A percentile compares a stretch with the other conserved stretches of the same genome.
phyloP scores from a whole-genome alignment of 2,329 filamentous ascomycete species.

The Alternaria alternata region DNA sequence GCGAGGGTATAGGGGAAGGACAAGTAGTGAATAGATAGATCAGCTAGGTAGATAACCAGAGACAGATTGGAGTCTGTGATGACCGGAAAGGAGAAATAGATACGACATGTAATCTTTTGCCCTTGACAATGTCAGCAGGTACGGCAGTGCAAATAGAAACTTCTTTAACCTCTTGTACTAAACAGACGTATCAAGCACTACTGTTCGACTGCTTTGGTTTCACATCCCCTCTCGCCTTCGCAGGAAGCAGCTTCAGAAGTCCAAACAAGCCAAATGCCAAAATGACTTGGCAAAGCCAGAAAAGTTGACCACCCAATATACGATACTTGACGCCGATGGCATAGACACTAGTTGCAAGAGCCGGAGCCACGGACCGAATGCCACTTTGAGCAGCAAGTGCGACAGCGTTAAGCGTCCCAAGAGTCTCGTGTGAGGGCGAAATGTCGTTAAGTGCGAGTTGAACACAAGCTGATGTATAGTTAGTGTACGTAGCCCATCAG shows the following conservation, averaged over 20 bases:
- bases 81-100: background rate
- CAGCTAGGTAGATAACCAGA: background rate
- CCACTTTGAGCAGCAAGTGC: constrained; percentile 69
- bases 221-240: constrained; percentile 31
- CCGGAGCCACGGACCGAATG: constrained; percentile 72
- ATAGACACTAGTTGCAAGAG: constrained; percentile 71
- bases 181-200: background rate
- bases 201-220: background rate
- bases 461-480: constrained; percentile 58
- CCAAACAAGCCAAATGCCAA: constrained; percentile 29
- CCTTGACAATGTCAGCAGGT: too few species aligned
- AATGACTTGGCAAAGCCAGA: constrained; percentile 66
- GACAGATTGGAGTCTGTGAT: background rate
- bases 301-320: constrained; percentile 69
- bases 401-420: constrained; percentile 77
- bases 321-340: constrained; percentile 71
- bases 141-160: rapidly evolving
- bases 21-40: background rate
- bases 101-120: background rate
- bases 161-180: background rate
- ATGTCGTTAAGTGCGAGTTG: constrained; percentile 80
- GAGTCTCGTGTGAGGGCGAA: constrained; percentile 67
- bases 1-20: background rate
- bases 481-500: constrained; percentile 5
- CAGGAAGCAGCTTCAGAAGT: constrained; percentile 32